Conservation (phyloP, 768 basidiomycete genomes). For the Hysterangium stoloniferum region DNA sequence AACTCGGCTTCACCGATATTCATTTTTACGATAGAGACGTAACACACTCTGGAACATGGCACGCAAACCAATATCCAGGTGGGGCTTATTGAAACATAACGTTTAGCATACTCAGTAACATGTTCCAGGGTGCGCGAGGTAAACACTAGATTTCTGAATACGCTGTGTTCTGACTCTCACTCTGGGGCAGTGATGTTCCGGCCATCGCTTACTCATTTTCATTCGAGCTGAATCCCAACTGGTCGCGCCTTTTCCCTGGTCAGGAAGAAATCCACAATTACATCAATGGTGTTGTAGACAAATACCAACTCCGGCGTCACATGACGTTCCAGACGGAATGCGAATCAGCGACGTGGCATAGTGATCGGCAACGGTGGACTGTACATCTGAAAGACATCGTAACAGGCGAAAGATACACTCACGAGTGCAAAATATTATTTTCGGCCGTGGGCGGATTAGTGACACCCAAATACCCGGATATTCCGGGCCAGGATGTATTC, state of each 20-base stretch:
- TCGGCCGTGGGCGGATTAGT: constrained; percentile 16
- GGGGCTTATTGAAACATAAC: neutral
- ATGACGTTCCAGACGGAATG: constrained; percentile 12
- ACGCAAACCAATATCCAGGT: constrained; percentile 3
- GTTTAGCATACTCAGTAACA: neutral
- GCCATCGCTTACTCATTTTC: neutral
- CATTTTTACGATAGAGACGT: constrained; percentile 15
- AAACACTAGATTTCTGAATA: neutral
- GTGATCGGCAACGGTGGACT: constrained; percentile 14
- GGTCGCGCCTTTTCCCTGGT: neutral
- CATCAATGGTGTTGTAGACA: constrained; percentile 10
- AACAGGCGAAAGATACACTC: constrained; percentile 8
- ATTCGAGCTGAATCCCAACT: constrained; percentile 4
- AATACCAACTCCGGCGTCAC: constrained; percentile 14
- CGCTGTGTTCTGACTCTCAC: neutral
- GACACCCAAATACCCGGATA: constrained; percentile 14
- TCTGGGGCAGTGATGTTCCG: neutral
- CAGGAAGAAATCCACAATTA: constrained; percentile 3
- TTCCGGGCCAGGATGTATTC: constrained; percentile 14
- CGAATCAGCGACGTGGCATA: constrained; percentile 13
- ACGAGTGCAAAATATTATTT: constrained; percentile 18
- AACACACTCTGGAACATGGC: constrained; percentile 16
- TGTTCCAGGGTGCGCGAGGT: constrained; percentile 2
- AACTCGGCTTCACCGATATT: constrained; percentile 16
- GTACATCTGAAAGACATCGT: constrained; percentile 12